Percentiles rank a stretch among this genome's conserved stretches.
Evolutionary conservation across 2,329 filamentous ascomycete genomes (phyloP).

Genomic region (Aspergillus melleus): DNA sequence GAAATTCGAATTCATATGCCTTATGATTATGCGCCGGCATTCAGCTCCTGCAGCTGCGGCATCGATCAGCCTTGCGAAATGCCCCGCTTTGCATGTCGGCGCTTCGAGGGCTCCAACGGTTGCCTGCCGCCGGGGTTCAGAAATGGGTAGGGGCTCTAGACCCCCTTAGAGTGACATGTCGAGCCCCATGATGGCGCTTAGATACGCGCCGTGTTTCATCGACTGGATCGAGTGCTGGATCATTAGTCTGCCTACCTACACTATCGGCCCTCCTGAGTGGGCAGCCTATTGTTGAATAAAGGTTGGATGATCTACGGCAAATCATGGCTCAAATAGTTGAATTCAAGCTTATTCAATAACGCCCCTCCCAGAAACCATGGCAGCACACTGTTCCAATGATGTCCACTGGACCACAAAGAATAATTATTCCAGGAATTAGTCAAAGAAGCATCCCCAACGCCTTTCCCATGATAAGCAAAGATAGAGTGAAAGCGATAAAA

Average conservation of each 20-base stretch:
- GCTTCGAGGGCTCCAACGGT: not conserved
- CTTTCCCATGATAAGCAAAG: slow-evolving; percentile 28
- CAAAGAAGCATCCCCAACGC: slow-evolving; percentile 34
- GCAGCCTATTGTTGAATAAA: not conserved
- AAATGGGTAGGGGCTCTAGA: too few relatives aligned
- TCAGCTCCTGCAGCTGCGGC: not conserved
- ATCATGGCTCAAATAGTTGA: not conserved
- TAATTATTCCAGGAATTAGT: slow-evolving; percentile 2
- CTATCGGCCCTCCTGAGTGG: not conserved
- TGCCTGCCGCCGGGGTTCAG: not conserved
- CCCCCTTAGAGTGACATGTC: not conserved
- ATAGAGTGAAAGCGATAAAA: slow-evolving; percentile 6
- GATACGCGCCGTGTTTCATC: not conserved
- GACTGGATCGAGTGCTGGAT: not conserved
- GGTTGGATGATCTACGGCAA: not conserved
- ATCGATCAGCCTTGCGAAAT: slow-evolving; percentile 11
- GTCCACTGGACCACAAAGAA: not conserved
- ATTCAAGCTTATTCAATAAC: not conserved
- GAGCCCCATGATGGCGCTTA: not conserved
- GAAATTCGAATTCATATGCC: not conserved
- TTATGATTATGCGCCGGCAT: not conserved
- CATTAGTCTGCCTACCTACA: not conserved
- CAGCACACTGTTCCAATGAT: not conserved
- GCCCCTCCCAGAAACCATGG: not conserved
- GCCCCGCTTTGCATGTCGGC: slow-evolving; percentile 2